A percentile compares a stretch with the other conserved stretches of the same genome.
Evolutionary conservation across 257 asterid genomes (phyloP).

Genomic region (Phtheirospermum japonicum): DNA sequence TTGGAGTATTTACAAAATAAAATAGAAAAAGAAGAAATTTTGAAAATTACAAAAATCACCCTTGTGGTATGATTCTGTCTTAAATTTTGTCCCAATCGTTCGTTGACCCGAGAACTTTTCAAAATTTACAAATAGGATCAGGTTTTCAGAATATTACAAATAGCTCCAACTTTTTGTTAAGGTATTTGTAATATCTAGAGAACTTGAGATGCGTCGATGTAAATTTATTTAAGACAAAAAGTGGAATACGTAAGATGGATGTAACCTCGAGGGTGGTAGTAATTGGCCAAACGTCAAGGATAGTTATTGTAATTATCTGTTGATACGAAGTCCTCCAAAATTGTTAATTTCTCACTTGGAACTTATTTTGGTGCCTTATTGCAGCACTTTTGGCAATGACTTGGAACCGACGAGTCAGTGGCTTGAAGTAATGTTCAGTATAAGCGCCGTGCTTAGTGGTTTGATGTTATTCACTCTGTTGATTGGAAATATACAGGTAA

Average conservation of each 20-base stretch:
- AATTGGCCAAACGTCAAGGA: too few relatives aligned
- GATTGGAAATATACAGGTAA: slow-evolving; percentile 93
- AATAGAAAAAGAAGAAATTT: background rate
- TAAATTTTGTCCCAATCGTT: too few relatives aligned
- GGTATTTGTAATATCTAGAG: background rate
- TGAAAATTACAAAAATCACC: background rate
- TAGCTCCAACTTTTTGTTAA: background rate
- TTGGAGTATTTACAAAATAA: background rate
- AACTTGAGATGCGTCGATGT: too few relatives aligned
- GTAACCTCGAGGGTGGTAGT: background rate
- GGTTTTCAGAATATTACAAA: background rate
- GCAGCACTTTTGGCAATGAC: slow-evolving; percentile 89
- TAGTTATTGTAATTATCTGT: background rate
- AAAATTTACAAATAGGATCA: too few relatives aligned
- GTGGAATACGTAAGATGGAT: too few relatives aligned
- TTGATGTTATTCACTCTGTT: slow-evolving; percentile 81
- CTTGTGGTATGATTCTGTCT: too few relatives aligned
- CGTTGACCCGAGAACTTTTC: background rate
- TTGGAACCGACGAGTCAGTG: slow-evolving; percentile 87
- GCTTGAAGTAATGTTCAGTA: slow-evolving; percentile 85
- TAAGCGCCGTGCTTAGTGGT: slow-evolving; percentile 77
- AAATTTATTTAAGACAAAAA: background rate
- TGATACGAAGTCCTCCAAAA: background rate
- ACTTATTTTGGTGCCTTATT: background rate
- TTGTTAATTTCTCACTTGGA: background rate